These are phyloP conservation scores for Gynostemma pentaphyllum DNA, from an alignment of 306 rosid species.

Conservation along the genomic window DNA sequence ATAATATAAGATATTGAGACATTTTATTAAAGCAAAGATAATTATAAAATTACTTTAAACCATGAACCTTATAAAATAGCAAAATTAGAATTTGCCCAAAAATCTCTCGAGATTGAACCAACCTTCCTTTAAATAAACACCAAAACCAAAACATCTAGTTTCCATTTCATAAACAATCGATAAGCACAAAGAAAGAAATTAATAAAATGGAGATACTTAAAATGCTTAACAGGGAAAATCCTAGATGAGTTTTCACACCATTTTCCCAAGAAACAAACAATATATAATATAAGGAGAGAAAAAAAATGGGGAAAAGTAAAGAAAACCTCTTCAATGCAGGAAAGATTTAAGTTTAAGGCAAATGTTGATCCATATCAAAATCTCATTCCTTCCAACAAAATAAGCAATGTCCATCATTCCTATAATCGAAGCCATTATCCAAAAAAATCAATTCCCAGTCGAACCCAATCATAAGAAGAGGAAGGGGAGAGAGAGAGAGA, in stretches of 20 bases:
- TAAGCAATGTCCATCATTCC: slow-evolving; percentile 95
- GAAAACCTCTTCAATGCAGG: slow-evolving; percentile 76
- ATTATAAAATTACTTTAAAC: not conserved
- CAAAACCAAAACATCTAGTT: not conserved
- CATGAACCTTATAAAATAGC: too few relatives aligned
- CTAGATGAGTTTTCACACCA: not conserved
- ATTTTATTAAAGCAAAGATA: not conserved
- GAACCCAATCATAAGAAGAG: slow-evolving; percentile 10
- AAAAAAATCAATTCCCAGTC: too few relatives aligned
- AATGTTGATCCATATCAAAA: slow-evolving; percentile 82
- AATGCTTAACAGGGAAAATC: not conserved
- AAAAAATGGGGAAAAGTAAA: not conserved
- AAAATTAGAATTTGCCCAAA: not conserved
- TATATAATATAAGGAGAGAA: not conserved
- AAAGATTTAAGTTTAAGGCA: slow-evolving; percentile 77
- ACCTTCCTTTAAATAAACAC: not conserved
- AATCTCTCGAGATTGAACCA: not conserved
- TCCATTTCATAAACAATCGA: not conserved
- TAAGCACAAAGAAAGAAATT: not conserved
- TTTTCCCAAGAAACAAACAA: slow-evolving; percentile 1
- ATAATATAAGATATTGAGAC: not conserved
- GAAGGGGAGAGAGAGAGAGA: not conserved
- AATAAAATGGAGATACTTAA: not conserved
- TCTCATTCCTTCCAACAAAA: slow-evolving; percentile 93
- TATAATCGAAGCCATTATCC: slow-evolving; percentile 67